Evolutionary conservation across 176 grass and related monocot genomes (phyloP).

Genomic region (Triticum timopheevii): DNA sequence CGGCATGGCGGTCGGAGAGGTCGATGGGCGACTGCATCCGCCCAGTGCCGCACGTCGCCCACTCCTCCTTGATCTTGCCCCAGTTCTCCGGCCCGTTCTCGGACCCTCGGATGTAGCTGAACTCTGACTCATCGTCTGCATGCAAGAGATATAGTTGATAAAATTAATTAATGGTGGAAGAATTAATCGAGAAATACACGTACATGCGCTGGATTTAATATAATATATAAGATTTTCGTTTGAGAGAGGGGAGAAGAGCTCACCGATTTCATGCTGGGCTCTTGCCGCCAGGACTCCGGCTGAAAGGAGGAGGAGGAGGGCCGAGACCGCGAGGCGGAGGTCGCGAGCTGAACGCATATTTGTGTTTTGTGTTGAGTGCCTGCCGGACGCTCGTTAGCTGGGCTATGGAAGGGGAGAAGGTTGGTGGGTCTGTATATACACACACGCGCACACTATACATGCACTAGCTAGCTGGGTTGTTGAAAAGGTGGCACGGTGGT

Average conservation of each 20-base stretch:
- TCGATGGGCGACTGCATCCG: slow-evolving; percentile 72
- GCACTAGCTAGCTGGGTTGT: too few relatives aligned
- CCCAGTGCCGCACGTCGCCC: slow-evolving; percentile 56
- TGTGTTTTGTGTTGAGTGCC: not conserved
- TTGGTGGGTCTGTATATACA: too few relatives aligned
- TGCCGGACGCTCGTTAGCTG: not conserved
- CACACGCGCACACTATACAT: too few relatives aligned
- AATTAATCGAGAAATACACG: not conserved
- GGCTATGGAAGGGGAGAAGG: too few relatives aligned
- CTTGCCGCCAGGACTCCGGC: slow-evolving; percentile 11
- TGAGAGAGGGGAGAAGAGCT: not conserved
- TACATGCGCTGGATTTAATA: not conserved
- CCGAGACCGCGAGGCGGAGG: not conserved
- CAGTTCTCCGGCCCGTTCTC: slow-evolving; percentile 57
- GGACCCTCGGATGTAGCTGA: slow-evolving; percentile 37
- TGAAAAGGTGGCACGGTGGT: too few relatives aligned
- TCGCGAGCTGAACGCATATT: not conserved
- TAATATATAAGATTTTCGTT: not conserved
- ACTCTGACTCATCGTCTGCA: slow-evolving; percentile 57
- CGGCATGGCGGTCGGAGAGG: slow-evolving; percentile 27
- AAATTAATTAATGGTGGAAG: not conserved
- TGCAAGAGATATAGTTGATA: not conserved
- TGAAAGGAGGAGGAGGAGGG: not conserved
- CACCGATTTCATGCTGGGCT: slow-evolving; percentile 41
- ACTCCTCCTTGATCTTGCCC: slow-evolving; percentile 58